These are phyloP conservation scores for Physocladia obscura DNA, from an alignment of 192 early-diverging fungal species.

Conservation along the genomic window DNA sequence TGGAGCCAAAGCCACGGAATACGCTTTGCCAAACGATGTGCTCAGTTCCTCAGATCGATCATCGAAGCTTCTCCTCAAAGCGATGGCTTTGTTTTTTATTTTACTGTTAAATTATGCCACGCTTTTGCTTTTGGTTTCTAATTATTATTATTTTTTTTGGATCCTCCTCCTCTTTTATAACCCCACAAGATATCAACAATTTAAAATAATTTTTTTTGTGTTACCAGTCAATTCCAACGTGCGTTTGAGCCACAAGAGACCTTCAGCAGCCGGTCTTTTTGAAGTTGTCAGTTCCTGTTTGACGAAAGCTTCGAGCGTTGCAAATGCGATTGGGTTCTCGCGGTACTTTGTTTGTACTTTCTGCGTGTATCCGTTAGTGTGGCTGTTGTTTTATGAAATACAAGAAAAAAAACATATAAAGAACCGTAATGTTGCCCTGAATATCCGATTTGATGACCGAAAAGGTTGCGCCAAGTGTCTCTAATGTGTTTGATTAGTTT, in stretches of 20 bases:
- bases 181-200: too few species aligned
- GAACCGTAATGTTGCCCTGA: slow-evolving; percentile 83
- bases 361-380: slow-evolving; percentile 50
- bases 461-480: slow-evolving; percentile 66
- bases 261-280: slow-evolving; percentile 84
- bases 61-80: slow-evolving; percentile 42
- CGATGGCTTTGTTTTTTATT: slow-evolving; percentile 33
- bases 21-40: slow-evolving; percentile 45
- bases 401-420: slow-evolving; percentile 18
- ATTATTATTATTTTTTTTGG: too few species aligned
- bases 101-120: too few species aligned
- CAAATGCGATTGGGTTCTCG: slow-evolving; percentile 62
- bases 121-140: too few species aligned
- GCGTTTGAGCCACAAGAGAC: slow-evolving; percentile 90
- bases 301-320: slow-evolving; percentile 83
- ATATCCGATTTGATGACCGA: slow-evolving; percentile 87
- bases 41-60: slow-evolving; percentile 49
- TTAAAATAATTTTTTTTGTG: too few species aligned
- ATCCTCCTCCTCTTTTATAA: too few species aligned
- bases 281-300: slow-evolving; percentile 71
- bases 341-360: slow-evolving; percentile 78
- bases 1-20: slow-evolving; percentile 41
- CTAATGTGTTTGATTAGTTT: slow-evolving; percentile 14
- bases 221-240: slow-evolving; percentile 44
- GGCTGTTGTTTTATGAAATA: too few species aligned